Conservation (phyloP, 306 rosid species). For the Arachis hypogaea region DNA sequence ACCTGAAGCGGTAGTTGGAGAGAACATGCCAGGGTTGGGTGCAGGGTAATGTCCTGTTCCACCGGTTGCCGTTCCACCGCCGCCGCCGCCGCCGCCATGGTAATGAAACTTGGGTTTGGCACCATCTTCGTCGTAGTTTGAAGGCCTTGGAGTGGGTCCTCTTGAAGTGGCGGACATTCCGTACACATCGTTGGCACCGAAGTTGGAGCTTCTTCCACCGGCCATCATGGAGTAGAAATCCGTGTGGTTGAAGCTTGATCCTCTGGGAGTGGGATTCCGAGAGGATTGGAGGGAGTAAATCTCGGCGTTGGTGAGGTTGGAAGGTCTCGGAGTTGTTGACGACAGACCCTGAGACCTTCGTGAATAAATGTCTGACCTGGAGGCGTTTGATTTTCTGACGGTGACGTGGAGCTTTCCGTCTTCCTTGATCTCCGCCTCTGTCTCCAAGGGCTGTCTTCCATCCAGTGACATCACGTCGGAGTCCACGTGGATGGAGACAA, state of each 20-base stretch:
- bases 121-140: slow-evolving; percentile 78
- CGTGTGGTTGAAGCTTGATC: slow-evolving; percentile 82
- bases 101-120: slow-evolving; percentile 53
- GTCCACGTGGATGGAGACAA: slow-evolving; percentile 91
- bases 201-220: slow-evolving; percentile 77
- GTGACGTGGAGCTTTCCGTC: slow-evolving; percentile 91
- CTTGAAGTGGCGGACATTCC: slow-evolving; percentile 73
- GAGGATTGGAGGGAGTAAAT: slow-evolving; percentile 86
- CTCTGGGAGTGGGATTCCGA: slow-evolving; percentile 87
- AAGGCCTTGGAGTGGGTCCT: slow-evolving; percentile 87
- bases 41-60: slow-evolving; percentile 75
- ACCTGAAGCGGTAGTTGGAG: slow-evolving; percentile 48
- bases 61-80: background rate
- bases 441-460: slow-evolving; percentile 74
- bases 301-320: slow-evolving; percentile 90
- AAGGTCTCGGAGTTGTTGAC: slow-evolving; percentile 72
- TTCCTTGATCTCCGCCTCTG: slow-evolving; percentile 84
- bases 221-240: slow-evolving; percentile 94
- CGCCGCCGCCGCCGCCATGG: slow-evolving; percentile 26
- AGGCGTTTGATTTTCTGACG: slow-evolving; percentile 82
- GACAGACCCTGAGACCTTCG: slow-evolving; percentile 79
- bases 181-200: slow-evolving; percentile 73
- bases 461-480: slow-evolving; percentile 88
- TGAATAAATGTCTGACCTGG: slow-evolving; percentile 80
- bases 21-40: slow-evolving; percentile 90